Evolutionary conservation across 345 rosid species (phyloP), one percentile per base, ranked within the genome.

Genomic region (Euphorbia pulcherrima): DNA sequence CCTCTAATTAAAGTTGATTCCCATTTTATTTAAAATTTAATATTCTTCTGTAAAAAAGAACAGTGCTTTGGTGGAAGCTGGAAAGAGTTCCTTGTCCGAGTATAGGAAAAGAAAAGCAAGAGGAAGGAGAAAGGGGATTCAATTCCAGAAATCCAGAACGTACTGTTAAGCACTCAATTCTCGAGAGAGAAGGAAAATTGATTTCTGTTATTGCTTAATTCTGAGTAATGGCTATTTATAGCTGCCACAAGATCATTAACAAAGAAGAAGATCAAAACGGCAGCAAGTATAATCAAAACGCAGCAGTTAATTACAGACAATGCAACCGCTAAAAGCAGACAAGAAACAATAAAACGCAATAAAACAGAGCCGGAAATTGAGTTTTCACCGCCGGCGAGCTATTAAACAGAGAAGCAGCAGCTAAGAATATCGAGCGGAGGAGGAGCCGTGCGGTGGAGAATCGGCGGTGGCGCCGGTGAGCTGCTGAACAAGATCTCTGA

Each of bases 401-500:
- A 75, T 56, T 65, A 30, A 11, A 62, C 23, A 48, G 51, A 68
- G 40, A 62, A 6, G 80, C 41, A 10, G 69, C 10, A 28, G 2
- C 62, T 65, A 53, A 81, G 73, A 44, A 44, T 44, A 5, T 71
- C 74, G 4, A 84, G 78, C 2, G 83, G 83, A 1, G 86, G 82
- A 10, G 92, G 90, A 0, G 87, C 84, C 24, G 68, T 77, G 27
- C 65, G 73, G 44, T 60, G 82, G 10, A 81, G 13, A 5, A 0
- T 79, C 77, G 0, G 78, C 77, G 1, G 85, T 68, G 53, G 88
- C 79, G 51, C 89, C 79, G 9, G 98, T 93, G 54, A 92, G 89
- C 81, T 79, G 81, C 79, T 90, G 97, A 64, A 92, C 98, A 81
- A 92, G 83, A 50, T 84, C 92, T 65, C 87, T 74, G 84, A 92